A percentile compares a stretch with the other conserved stretches of the same genome.
Conservation (phyloP, 306 rosid species). For the Hippophae tibetana region DNA sequence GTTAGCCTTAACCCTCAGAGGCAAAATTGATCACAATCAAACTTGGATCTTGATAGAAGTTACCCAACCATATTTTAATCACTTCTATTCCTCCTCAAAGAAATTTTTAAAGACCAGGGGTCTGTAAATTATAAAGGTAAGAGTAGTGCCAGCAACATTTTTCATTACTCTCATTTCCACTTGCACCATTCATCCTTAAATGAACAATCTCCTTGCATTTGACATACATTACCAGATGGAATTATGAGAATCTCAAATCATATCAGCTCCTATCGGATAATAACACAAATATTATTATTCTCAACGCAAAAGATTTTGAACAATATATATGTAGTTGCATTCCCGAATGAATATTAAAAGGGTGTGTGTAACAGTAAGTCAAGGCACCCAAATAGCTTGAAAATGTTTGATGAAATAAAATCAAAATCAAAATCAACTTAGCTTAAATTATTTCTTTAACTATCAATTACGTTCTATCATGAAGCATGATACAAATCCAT, state of each 20-base stretch:
- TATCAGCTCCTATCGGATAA: neutral
- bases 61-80: no score
- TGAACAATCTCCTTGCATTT: no score
- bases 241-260: neutral
- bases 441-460: conserved; percentile 1
- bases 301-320: neutral
- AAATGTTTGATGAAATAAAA: conserved; percentile 4
- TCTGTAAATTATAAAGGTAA: no score
- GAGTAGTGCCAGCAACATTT: no score
- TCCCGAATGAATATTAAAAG: neutral
- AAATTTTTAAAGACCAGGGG: no score
- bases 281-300: neutral
- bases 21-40: no score
- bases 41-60: no score
- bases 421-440: neutral
- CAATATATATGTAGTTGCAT: neutral
- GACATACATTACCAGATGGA: no score
- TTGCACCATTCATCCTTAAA: no score
- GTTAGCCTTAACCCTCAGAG: no score
- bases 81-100: no score
- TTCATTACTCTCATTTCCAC: no score
- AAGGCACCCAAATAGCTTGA: neutral
- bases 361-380: neutral
- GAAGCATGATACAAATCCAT: conserved; percentile 11
- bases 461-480: conserved; percentile 1